Conservation (phyloP, 2,329 filamentous ascomycete species). For the Aspergillus quadrilineatus region DNA sequence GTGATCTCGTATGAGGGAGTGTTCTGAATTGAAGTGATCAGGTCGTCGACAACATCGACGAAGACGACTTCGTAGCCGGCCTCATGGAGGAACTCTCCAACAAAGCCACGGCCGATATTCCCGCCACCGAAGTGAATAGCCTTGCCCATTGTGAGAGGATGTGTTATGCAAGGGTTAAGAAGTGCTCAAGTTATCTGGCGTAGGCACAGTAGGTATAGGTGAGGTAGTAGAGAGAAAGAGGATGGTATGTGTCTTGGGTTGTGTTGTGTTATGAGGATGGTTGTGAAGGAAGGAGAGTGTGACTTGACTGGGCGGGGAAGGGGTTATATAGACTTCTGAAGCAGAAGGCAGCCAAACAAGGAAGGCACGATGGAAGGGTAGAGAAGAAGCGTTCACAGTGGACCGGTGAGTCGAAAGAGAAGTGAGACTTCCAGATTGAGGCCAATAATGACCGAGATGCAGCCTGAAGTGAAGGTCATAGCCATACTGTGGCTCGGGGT, state of each 20-base stretch:
- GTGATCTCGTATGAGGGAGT: slow-evolving; percentile 83
- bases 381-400: slow-evolving; percentile 2
- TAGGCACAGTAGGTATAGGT: not conserved
- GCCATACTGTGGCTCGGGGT: slow-evolving; percentile 1
- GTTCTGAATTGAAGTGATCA: slow-evolving; percentile 77
- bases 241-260: not conserved
- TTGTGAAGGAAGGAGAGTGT: not conserved
- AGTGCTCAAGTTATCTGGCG: slow-evolving; percentile 7
- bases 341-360: slow-evolving; percentile 7
- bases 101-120: slow-evolving; percentile 84
- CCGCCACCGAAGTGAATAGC: slow-evolving; percentile 84
- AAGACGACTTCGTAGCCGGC: slow-evolving; percentile 96
- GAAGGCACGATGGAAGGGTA: slow-evolving; percentile 6
- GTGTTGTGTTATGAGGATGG: slow-evolving; percentile 4
- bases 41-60: slow-evolving; percentile 81
- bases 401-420: slow-evolving; percentile 15
- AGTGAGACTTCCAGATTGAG: not conserved
- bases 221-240: slow-evolving; percentile 9
- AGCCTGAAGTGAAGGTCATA: slow-evolving; percentile 4
- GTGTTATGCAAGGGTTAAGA: slow-evolving; percentile 2
- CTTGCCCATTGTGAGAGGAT: slow-evolving; percentile 46
- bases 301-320: slow-evolving; percentile 3
- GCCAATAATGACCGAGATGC: slow-evolving; percentile 7
- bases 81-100: slow-evolving; percentile 88
- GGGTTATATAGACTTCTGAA: slow-evolving; percentile 10